Base-by-base conservation (phyloP, 2,329 filamentous ascomycete genomes). In the Fusarium staphyleae region DNA sequence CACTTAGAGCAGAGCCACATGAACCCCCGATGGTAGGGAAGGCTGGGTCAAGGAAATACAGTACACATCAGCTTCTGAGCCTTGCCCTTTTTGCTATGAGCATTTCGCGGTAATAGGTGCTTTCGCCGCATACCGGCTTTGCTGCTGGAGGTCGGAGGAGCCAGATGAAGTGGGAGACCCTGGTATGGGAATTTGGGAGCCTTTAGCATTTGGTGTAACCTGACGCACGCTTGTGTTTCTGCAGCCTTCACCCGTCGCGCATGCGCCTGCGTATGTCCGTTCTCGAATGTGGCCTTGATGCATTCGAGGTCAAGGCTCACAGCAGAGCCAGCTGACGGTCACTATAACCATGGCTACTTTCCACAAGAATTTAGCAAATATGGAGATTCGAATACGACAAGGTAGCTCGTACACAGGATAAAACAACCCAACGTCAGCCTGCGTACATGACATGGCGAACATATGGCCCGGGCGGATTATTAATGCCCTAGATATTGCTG, bases 191-290 rank as follows among this genome's bases (percentile, higher is more conserved):
- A 42, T 48, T 40, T 48, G 44, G 33, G 7, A 24, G 22, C 22
- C 7, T 24, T 30, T 30, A 12, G 32, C 22, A 30, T 35, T 24
- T 32, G 52, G 52, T 46, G 48, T 48, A 53, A 40, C 52, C 46
- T 57, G 14, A 43, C 35, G 43, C 34, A 28, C 43, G 39, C 47
- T 35, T 60, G 43, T 22, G 52, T 57, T 57, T 60, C 43, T 53
- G 57, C 29, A 53, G 45, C 47, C 28, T 60, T 36, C 44, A 14
- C 39, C 52, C 30, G 47, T 52, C 52, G 36, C 16, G 35, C 47
- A 49, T 60, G 45, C 50, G 50, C 35, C 24, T 36, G 29, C 29
- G 41, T 15, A n/a, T 44, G 30, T 34, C 18, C n/a, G n/a, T 15
- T 44, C 6, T 12, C 19, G 15, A 26, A n/a, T n/a, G n/a, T n/a